phyloP scores from a whole-genome alignment of 768 basidiomycete genomes.

The Sporobolomyces phaffii region DNA sequence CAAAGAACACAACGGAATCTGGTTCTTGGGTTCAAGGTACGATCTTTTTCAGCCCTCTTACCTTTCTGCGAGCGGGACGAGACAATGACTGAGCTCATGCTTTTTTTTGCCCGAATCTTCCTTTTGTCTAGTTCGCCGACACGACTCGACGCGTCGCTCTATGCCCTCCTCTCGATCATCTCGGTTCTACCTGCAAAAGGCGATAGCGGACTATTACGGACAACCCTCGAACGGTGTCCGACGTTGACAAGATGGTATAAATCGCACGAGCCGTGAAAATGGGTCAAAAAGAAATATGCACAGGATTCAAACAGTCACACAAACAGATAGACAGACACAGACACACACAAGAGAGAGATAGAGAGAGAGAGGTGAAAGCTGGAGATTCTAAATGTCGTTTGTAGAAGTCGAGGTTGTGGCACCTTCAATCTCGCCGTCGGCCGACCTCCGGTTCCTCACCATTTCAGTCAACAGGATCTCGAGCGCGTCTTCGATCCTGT shows the following conservation, averaged over 20 bases:
- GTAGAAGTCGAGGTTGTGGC: neutral
- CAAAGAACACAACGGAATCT: neutral
- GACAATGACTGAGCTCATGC: too few species aligned
- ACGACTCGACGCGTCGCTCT: slow-evolving; percentile 17
- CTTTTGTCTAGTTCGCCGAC: slow-evolving; percentile 13
- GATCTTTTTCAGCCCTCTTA: too few species aligned
- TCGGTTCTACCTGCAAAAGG: slow-evolving; percentile 15
- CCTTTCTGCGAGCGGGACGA: too few species aligned
- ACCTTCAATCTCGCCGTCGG: neutral
- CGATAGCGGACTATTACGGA: slow-evolving; percentile 7
- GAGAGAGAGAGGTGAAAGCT: too few species aligned
- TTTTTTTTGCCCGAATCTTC: neutral
- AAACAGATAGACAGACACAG: neutral
- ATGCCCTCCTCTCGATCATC: slow-evolving; percentile 25
- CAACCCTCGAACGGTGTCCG: slow-evolving; percentile 27
- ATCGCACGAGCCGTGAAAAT: slow-evolving; percentile 17
- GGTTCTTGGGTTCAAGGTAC: slow-evolving; percentile 24
- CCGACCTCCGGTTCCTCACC: neutral
- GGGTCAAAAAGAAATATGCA: neutral
- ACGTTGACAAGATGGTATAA: slow-evolving; percentile 11
- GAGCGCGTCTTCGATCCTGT: slow-evolving; percentile 30
- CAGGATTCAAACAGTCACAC: neutral
- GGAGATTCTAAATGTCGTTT: neutral
- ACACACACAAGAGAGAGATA: neutral
- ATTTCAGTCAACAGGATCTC: slow-evolving; percentile 30